Evolutionary conservation across 2,329 filamentous ascomycete genomes (phyloP).

Genomic region (Monosporascus cannonballus): DNA sequence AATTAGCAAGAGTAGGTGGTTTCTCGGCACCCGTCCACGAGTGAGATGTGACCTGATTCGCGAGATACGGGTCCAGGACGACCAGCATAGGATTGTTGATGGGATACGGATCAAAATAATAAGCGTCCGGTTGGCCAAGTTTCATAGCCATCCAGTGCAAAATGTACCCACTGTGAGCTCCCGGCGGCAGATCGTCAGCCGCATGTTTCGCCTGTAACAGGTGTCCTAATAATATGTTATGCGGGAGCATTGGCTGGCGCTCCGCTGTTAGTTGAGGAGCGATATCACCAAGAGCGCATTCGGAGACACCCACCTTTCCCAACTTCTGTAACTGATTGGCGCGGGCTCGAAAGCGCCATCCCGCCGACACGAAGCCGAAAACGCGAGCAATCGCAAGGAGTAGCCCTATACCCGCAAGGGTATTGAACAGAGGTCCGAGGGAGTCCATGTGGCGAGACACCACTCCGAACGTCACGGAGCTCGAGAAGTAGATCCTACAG

Average conservation of each 20-base stretch:
- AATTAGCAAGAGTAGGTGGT: slow-evolving; percentile 19
- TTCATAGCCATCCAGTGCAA: slow-evolving; percentile 15
- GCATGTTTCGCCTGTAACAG: slow-evolving; percentile 24
- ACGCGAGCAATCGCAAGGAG: slow-evolving; percentile 5
- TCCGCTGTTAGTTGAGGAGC: neutral
- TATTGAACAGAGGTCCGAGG: slow-evolving; percentile 10
- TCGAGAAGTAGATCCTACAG: neutral
- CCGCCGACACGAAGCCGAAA: slow-evolving; percentile 11
- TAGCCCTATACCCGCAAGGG: slow-evolving; percentile 15
- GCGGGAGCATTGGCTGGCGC: slow-evolving; percentile 22
- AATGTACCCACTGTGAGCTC: slow-evolving; percentile 20
- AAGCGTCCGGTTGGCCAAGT: slow-evolving; percentile 17
- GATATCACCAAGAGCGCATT: neutral
- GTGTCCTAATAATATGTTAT: slow-evolving; percentile 23
- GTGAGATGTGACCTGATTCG: slow-evolving; percentile 23
- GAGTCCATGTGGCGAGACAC: slow-evolving; percentile 7
- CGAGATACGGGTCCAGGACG: slow-evolving; percentile 23
- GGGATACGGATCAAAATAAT: slow-evolving; percentile 25
- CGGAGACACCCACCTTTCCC: slow-evolving; percentile 16
- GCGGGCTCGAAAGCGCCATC: slow-evolving; percentile 13
- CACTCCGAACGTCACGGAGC: neutral
- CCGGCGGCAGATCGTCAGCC: slow-evolving; percentile 18
- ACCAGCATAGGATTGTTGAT: slow-evolving; percentile 21
- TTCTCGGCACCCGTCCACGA: slow-evolving; percentile 20
- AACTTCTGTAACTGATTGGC: slow-evolving; percentile 14